A percentile compares a stretch with the other conserved stretches of the same genome.
These are phyloP conservation scores for Austroboletus eburneus DNA, from an alignment of 768 basidiomycete genomes.

Conservation along the genomic window DNA sequence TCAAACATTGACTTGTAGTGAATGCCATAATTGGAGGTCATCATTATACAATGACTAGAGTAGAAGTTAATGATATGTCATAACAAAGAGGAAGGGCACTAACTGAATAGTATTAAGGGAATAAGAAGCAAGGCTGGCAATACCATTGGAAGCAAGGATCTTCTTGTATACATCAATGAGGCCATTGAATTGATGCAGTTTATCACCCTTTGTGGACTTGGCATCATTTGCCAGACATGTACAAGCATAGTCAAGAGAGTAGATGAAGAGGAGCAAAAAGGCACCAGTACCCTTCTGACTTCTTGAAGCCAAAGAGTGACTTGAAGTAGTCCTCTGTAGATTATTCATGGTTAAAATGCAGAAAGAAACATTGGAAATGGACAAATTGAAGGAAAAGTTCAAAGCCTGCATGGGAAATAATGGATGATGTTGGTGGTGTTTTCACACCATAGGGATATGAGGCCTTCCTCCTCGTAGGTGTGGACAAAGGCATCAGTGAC, in stretches of 20 bases:
- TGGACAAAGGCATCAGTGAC: constrained; percentile 86
- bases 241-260: constrained; percentile 99
- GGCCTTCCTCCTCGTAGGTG: constrained; percentile 93
- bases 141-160: constrained; percentile 96
- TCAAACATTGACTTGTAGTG: constrained; percentile 99
- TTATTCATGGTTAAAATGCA: background rate
- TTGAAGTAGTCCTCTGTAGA: constrained; percentile 91
- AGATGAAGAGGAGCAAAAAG: constrained; percentile 96
- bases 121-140: constrained; percentile 97
- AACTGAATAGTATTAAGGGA: constrained; percentile 89
- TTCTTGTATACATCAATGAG: constrained; percentile 96
- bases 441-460: constrained; percentile 95
- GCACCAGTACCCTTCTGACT: constrained; percentile 99
- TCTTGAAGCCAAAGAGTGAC: constrained; percentile 98
- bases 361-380: background rate
- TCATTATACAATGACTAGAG: constrained; percentile 99
- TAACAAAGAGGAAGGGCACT: constrained; percentile 1
- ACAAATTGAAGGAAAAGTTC: constrained; percentile 99
- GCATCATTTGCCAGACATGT: constrained; percentile 98
- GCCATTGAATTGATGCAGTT: constrained; percentile 97
- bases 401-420: constrained; percentile 99
- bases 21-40: constrained; percentile 92
- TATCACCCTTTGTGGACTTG: constrained; percentile 92
- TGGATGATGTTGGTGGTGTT: constrained; percentile 99
- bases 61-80: constrained; percentile 12